Percentiles rank a stretch among this genome's conserved stretches.
These are phyloP conservation scores for Styphnolobium japonicum DNA, from an alignment of 306 rosid species.

Conservation along the genomic window DNA sequence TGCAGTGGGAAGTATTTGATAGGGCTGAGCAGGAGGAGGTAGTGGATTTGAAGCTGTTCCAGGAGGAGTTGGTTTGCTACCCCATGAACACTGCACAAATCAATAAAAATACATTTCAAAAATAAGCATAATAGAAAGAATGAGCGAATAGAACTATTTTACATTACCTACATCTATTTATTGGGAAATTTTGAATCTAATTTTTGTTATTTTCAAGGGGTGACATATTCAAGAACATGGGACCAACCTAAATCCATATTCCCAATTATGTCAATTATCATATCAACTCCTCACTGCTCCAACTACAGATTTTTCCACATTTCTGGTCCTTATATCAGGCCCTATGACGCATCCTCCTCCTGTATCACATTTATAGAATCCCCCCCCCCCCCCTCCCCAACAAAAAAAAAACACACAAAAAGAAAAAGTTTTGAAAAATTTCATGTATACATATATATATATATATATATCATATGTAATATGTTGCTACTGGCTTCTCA, in stretches of 20 bases:
- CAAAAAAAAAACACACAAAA: no score
- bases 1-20: slow-evolving; percentile 61
- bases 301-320: background rate
- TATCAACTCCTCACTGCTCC: background rate
- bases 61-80: slow-evolving; percentile 66
- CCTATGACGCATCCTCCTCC: background rate
- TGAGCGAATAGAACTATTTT: background rate
- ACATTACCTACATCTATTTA: no score
- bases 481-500: no score
- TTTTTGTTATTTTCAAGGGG: background rate
- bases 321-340: background rate
- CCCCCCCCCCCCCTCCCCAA: no score
- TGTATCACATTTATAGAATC: background rate
- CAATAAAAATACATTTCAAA: background rate
- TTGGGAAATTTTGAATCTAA: background rate
- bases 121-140: background rate
- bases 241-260: background rate
- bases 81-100: slow-evolving; percentile 60
- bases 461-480: no score
- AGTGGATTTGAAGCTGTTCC: slow-evolving; percentile 56
- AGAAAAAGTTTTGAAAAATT: no score
- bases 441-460: no score
- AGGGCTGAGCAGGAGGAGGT: slow-evolving; percentile 62
- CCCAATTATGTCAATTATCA: background rate
- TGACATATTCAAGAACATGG: background rate